phyloP scores from a whole-genome alignment of 345 rosid genomes.

The Streptanthus diversifolius region DNA sequence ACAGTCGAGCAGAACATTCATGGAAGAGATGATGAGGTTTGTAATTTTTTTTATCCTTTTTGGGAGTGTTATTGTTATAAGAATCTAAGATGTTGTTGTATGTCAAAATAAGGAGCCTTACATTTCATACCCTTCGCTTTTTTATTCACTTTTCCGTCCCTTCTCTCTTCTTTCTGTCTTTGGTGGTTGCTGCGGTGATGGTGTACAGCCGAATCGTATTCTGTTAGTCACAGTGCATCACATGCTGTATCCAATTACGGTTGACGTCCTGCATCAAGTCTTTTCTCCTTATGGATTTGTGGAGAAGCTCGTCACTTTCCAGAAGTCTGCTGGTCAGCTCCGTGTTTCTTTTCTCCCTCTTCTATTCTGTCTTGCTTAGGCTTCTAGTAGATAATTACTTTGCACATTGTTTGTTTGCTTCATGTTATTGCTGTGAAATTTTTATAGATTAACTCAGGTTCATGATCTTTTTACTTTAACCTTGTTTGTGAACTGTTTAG shows the following conservation, averaged over 20 bases:
- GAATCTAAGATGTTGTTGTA: not conserved
- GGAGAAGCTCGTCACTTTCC: slow-evolving; percentile 96
- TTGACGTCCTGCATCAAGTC: slow-evolving; percentile 94
- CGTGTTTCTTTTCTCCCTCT: slow-evolving; percentile 38
- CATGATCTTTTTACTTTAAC: not conserved
- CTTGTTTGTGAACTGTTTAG: slow-evolving; percentile 39
- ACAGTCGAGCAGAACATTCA: slow-evolving; percentile 91
- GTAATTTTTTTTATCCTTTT: slow-evolving; percentile 15
- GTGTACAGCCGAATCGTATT: slow-evolving; percentile 90
- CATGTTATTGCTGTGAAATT: not conserved
- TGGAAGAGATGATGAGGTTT: slow-evolving; percentile 95
- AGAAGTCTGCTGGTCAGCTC: slow-evolving; percentile 98
- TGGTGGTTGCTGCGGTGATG: slow-evolving; percentile 56
- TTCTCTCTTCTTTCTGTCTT: slow-evolving; percentile 55
- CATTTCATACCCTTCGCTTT: slow-evolving; percentile 22
- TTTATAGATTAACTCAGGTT: not conserved
- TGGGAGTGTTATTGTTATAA: not conserved
- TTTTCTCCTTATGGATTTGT: slow-evolving; percentile 91
- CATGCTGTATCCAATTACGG: slow-evolving; percentile 94
- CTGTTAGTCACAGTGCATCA: slow-evolving; percentile 90
- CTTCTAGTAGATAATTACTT: slow-evolving; percentile 5
- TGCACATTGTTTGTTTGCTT: not conserved
- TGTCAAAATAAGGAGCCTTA: not conserved
- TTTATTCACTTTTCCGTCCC: slow-evolving; percentile 43
- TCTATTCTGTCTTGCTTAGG: slow-evolving; percentile 30